A percentile compares a stretch with the other conserved stretches of the same genome.
phyloP scores from a whole-genome alignment of 345 rosid species.

The Brassica juncea region DNA sequence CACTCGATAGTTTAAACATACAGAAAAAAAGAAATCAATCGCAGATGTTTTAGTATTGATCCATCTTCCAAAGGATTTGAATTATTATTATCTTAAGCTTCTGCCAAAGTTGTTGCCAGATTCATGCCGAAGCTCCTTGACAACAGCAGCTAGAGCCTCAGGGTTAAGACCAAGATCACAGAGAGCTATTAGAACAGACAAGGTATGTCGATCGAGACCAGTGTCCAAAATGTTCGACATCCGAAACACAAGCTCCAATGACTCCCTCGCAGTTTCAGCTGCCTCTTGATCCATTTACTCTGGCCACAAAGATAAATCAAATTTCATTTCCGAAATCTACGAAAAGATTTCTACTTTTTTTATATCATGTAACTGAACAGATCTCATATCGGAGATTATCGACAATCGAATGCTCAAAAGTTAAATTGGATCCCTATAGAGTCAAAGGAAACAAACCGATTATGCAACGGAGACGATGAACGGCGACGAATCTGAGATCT shows the following conservation, averaged over 20 bases:
- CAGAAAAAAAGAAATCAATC: not conserved
- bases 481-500: not conserved
- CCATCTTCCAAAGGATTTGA: not conserved
- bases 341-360: not conserved
- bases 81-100: not conserved
- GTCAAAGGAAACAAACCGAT: not conserved
- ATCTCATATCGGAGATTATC: not conserved
- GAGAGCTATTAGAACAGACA: constrained; percentile 45
- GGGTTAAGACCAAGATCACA: constrained; percentile 47
- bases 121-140: constrained; percentile 40
- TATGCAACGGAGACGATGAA: not conserved
- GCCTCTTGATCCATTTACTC: constrained; percentile 41
- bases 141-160: constrained; percentile 45
- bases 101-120: not conserved
- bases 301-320: not conserved
- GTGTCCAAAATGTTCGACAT: constrained; percentile 47
- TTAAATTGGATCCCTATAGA: not conserved
- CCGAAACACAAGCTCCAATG: constrained; percentile 40
- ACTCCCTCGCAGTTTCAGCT: constrained; percentile 41
- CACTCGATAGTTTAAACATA: not conserved
- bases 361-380: not conserved
- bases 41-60: not conserved
- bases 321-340: not conserved
- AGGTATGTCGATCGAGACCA: constrained; percentile 36
- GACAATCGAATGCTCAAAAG: not conserved